phyloP scores from a whole-genome alignment of 805 yeast genomes.

The Lachancea fermentati region DNA sequence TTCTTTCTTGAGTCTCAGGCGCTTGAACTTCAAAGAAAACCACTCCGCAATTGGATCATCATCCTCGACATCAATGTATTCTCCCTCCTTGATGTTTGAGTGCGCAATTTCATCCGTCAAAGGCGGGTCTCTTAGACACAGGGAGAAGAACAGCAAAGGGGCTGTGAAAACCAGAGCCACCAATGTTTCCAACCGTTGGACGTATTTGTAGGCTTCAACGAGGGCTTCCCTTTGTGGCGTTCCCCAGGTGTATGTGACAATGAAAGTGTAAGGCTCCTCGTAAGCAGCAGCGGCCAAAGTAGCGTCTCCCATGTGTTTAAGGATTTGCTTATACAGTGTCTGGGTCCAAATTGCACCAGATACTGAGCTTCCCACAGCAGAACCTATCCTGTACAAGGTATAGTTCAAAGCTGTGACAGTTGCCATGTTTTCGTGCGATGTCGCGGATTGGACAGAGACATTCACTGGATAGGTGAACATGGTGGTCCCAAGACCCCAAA shows the following conservation, averaged over 20 bases:
- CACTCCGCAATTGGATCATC: conserved; percentile 23
- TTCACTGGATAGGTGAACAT: conserved; percentile 61
- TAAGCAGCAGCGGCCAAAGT: conserved; percentile 43
- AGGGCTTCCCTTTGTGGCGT: conserved; percentile 55
- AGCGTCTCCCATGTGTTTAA: conserved; percentile 32
- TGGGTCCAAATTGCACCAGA: conserved; percentile 75
- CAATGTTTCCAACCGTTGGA: conserved; percentile 53
- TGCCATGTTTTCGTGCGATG: conserved; percentile 65
- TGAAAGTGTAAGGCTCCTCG: conserved; percentile 47
- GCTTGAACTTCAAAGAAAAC: conserved; percentile 3
- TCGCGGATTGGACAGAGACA: conserved; percentile 53
- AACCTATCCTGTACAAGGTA: conserved; percentile 57
- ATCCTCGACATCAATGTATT: conserved; percentile 16
- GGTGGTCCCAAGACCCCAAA: conserved; percentile 68
- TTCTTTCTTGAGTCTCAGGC: too few relatives aligned
- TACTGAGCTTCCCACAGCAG: conserved; percentile 59
- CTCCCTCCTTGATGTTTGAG: conserved; percentile 24
- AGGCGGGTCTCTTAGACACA: conserved; percentile 24
- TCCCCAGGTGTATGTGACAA: conserved; percentile 50
- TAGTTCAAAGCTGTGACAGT: conserved; percentile 53
- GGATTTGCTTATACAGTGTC: conserved; percentile 41
- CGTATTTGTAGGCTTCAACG: conserved; percentile 51
- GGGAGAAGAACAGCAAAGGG: conserved; percentile 22
- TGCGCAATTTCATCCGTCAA: conserved; percentile 25
- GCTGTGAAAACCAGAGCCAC: conserved; percentile 30